These are phyloP conservation scores for Pleurotus cornucopiae DNA, from an alignment of 768 basidiomycete species.

Conservation along the genomic window DNA sequence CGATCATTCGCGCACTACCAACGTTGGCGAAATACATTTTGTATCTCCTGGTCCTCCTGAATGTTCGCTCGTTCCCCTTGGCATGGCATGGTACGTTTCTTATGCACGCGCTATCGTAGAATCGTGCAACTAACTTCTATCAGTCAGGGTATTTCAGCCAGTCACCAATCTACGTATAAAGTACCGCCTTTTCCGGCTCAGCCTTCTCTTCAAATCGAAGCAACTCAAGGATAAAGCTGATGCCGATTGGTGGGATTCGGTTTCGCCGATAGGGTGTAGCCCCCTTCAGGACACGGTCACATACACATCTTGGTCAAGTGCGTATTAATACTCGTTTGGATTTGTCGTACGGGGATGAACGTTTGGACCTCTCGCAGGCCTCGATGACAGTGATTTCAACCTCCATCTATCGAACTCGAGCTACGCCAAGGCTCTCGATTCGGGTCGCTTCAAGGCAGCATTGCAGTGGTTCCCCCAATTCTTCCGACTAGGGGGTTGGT, in stretches of 20 bases:
- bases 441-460: slow-evolving; percentile 43
- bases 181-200: slow-evolving; percentile 26
- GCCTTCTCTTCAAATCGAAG: slow-evolving; percentile 33
- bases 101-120: neutral
- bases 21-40: slow-evolving; percentile 34
- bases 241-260: slow-evolving; percentile 40
- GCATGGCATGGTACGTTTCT: slow-evolving; percentile 62
- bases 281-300: slow-evolving; percentile 44
- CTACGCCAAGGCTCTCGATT: slow-evolving; percentile 65
- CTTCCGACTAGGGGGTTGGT: slow-evolving; percentile 56
- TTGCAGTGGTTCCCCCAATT: slow-evolving; percentile 52
- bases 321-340: slow-evolving; percentile 18
- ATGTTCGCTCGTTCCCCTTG: slow-evolving; percentile 58
- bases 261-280: slow-evolving; percentile 50
- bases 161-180: slow-evolving; percentile 31
- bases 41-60: slow-evolving; percentile 49
- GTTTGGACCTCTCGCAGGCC: slow-evolving; percentile 27
- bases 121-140: neutral
- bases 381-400: slow-evolving; percentile 74
- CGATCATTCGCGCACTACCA: neutral
- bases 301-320: slow-evolving; percentile 54
- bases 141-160: slow-evolving; percentile 51
- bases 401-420: slow-evolving; percentile 78
- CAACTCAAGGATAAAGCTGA: slow-evolving; percentile 26
- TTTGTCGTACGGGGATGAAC: too few species aligned